Percentiles rank a stretch among this genome's conserved stretches.
Evolutionary conservation across 768 basidiomycete genomes (phyloP).

Genomic region (Cystobasidium onofrii): DNA sequence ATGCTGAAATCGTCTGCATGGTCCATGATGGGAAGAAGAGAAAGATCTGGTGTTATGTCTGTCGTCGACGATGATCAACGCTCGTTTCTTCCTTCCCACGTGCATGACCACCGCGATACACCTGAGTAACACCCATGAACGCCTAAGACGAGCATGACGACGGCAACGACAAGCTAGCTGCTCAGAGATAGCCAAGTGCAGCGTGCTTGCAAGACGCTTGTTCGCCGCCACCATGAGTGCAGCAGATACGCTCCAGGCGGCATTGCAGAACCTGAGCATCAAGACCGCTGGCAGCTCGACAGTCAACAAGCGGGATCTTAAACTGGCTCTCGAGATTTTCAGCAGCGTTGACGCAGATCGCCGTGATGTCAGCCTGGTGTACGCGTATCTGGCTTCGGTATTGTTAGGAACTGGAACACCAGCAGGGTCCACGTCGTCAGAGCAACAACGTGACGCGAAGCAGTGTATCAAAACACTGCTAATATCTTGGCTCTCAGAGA

Average conservation of each 20-base stretch:
- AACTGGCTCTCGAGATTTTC: neutral
- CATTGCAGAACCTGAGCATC: neutral
- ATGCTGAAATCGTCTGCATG: too few relatives aligned
- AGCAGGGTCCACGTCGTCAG: neutral
- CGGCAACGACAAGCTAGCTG: too few relatives aligned
- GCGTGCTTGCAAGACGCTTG: too few relatives aligned
- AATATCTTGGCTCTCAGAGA: neutral
- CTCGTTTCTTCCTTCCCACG: too few relatives aligned
- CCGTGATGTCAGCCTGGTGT: neutral
- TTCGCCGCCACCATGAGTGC: neutral
- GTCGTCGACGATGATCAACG: too few relatives aligned
- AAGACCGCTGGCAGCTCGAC: neutral
- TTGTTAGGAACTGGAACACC: neutral
- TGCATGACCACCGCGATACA: too few relatives aligned
- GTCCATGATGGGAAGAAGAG: too few relatives aligned
- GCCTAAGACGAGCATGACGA: too few relatives aligned
- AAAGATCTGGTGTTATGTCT: too few relatives aligned
- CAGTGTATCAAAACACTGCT: neutral
- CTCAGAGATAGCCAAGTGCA: too few relatives aligned
- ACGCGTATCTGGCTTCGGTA: constrained; percentile 11
- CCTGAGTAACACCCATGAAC: too few relatives aligned
- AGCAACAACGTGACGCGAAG: neutral
- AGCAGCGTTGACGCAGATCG: neutral
- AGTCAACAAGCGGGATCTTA: neutral
- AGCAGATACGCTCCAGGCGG: neutral